phyloP scores from a whole-genome alignment of 2,329 filamentous ascomycete species.

The Aureobasidium sp. region DNA sequence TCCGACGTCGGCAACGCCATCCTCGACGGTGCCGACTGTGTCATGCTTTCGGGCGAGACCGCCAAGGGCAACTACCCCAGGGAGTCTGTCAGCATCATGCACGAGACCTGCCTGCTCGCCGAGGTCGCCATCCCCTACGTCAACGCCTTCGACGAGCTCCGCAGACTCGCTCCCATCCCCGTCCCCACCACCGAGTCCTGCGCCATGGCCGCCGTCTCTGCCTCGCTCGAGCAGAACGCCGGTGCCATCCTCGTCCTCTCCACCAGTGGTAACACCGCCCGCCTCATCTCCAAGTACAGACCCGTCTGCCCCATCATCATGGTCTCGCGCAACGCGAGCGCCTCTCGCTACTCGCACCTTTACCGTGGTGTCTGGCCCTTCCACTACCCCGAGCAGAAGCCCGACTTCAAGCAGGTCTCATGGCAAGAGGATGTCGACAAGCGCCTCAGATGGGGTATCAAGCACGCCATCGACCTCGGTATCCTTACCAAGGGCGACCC shows the following conservation, averaged over 20 bases:
- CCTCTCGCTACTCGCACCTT: conserved; percentile 83
- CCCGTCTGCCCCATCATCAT: conserved; percentile 99
- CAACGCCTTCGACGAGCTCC: conserved; percentile 91
- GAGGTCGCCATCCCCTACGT: conserved; percentile 97
- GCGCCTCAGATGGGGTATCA: conserved; percentile 94
- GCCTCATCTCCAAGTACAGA: conserved; percentile 95
- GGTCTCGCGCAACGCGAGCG: conserved; percentile 80
- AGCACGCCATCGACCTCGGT: conserved; percentile 73
- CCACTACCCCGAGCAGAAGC: conserved; percentile 86
- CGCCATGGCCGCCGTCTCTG: conserved; percentile 89
- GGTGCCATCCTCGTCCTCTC: conserved; percentile 94
- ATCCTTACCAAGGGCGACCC: conserved; percentile 64
- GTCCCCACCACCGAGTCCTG: conserved; percentile 86
- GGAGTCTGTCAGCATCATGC: conserved; percentile 95
- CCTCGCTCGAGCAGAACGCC: conserved; percentile 91
- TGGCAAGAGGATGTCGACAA: conserved; percentile 99
- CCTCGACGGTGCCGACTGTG: conserved; percentile 94
- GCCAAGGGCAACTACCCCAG: conserved; percentile 93
- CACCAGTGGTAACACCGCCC: conserved; percentile 86
- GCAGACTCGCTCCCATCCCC: conserved; percentile 71
- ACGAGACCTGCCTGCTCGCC: conserved; percentile 91
- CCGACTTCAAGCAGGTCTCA: conserved; percentile 83
- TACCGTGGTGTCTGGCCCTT: conserved; percentile 98
- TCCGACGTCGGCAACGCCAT: conserved; percentile 98
- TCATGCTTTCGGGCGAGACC: conserved; percentile 99